A percentile compares a stretch with the other conserved stretches of the same genome.
phyloP scores from a whole-genome alignment of 805 yeast genomes.

The Starmerella stigmatis region DNA sequence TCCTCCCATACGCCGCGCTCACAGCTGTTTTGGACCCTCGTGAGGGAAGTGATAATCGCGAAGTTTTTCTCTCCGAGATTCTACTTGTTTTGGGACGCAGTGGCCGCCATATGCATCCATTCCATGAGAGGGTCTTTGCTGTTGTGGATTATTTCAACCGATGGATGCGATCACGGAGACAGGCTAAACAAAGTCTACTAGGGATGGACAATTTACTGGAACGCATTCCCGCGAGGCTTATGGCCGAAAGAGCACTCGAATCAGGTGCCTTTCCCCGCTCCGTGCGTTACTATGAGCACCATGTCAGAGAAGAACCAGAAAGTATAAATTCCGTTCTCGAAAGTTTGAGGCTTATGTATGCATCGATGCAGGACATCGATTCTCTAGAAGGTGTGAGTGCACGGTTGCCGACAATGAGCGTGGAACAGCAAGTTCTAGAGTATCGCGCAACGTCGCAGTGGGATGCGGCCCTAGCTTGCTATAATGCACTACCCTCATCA shows the following conservation, averaged over 20 bases:
- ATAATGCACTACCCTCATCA: conserved; percentile 41
- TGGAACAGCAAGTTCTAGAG: conserved; percentile 67
- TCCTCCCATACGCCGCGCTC: conserved; percentile 68
- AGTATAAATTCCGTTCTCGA: conserved; percentile 25
- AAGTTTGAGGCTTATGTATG: conserved; percentile 63
- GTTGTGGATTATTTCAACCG: conserved; percentile 74
- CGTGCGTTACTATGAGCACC: conserved; percentile 71
- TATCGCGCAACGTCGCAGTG: conserved; percentile 79
- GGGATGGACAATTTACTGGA: conserved; percentile 17
- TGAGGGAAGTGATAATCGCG: conserved; percentile 28
- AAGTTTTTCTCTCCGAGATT: conserved; percentile 50
- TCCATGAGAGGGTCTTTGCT: conserved; percentile 64
- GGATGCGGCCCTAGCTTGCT: conserved; percentile 78
- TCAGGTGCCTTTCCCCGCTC: conserved; percentile 83
- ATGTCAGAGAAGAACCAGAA: conserved; percentile 38
- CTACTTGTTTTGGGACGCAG: conserved; percentile 36
- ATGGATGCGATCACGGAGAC: conserved; percentile 40
- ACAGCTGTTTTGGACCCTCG: conserved; percentile 46
- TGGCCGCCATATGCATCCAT: conserved; percentile 43
- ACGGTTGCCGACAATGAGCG: conserved; percentile 49
- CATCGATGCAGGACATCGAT: conserved; percentile 80
- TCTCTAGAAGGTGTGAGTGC: conserved; percentile 78
- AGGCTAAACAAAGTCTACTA: conserved; percentile 13
- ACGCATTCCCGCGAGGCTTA: conserved; percentile 48
- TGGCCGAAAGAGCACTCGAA: conserved; percentile 71